Base-by-base conservation (phyloP, 2,329 filamentous ascomycete genomes). In the Ramularia endophylla region DNA sequence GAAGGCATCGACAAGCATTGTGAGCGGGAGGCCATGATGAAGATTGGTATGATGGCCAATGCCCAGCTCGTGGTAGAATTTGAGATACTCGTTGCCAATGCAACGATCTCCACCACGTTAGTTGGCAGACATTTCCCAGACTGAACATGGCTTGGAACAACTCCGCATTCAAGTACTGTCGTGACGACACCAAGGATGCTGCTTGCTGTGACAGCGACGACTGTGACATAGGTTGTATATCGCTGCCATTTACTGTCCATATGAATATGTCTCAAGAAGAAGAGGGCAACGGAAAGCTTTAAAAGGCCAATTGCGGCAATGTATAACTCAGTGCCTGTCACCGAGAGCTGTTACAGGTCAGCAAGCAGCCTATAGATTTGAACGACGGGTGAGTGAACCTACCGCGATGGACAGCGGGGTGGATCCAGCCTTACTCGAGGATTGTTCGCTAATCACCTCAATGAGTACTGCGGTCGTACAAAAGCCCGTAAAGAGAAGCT, bases 191-290 rank as follows among this genome's bases (percentile, higher is more conserved):
- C 52, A 32, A 61, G 60, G 11, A 63, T 57, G 8, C 59, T 54
- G 28, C 61, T 65, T n/a, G 65, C 53, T n/a, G 60, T 51, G 13
- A 52, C 53, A 17, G 63, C 36, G 8, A 42, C 39, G 22, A 62
- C 52, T 27, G 58, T 44, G 15, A 37, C 34, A 25, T 54, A 55
- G 20, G 64, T 47, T 6, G 52, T 48, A 22, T 47, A 43, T 18
- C 53, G 51, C 27, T 71, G 68, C 63, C 65, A 69, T 13, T 36
- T 41, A 27, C 60, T 55, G 12, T 51, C 56, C n/a, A 69, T 58
- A 34, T 70, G 64, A n/a, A 69, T 58, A 34, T 70, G 64, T 2
- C 69, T 65, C 8, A 65, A 56, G 51, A 70, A 68, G 54, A 70
- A 70, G 27, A 71, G 50, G 6, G 61, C 66, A 4, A 72, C 51